These are phyloP conservation scores for Microbotryomycetes sp. DNA, from an alignment of 1,284 basidiomycete species.

Conservation along the genomic window DNA sequence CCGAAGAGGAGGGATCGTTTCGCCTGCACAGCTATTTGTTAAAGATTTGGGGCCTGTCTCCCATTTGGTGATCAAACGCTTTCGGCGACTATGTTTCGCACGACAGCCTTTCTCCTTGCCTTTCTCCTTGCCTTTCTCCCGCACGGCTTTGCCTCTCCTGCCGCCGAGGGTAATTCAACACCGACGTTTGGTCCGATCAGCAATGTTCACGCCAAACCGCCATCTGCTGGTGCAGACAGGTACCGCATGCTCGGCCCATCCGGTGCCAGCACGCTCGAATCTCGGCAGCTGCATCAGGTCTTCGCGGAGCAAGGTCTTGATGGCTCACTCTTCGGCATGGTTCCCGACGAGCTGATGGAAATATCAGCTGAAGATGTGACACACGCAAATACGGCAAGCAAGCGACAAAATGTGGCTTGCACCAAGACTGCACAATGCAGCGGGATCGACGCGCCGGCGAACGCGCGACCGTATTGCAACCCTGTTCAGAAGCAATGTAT, in stretches of 20 bases:
- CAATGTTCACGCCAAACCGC: not conserved
- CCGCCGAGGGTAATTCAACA: too few relatives aligned
- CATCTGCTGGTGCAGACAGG: not conserved
- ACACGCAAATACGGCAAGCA: too few relatives aligned
- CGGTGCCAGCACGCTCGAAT: not conserved
- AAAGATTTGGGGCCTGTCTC: too few relatives aligned
- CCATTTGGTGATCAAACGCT: too few relatives aligned
- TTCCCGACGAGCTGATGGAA: not conserved
- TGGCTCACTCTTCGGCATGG: not conserved
- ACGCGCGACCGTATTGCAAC: not conserved
- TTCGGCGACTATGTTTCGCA: too few relatives aligned
- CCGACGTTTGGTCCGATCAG: too few relatives aligned
- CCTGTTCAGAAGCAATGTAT: not conserved
- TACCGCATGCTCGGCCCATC: not conserved
- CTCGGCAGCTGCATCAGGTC: not conserved
- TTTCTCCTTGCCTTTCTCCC: too few relatives aligned
- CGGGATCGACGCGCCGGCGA: not conserved
- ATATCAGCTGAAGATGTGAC: not conserved
- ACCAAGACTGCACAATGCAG: not conserved
- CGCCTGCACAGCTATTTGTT: too few relatives aligned
- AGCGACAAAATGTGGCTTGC: not conserved
- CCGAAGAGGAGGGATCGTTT: too few relatives aligned
- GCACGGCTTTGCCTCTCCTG: too few relatives aligned
- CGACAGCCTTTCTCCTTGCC: too few relatives aligned
- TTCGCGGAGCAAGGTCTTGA: not conserved